Percentiles rank a stretch among this genome's conserved stretches.
Evolutionary conservation across 2,329 filamentous ascomycete genomes (phyloP).

Genomic region (Fusarium globosum): DNA sequence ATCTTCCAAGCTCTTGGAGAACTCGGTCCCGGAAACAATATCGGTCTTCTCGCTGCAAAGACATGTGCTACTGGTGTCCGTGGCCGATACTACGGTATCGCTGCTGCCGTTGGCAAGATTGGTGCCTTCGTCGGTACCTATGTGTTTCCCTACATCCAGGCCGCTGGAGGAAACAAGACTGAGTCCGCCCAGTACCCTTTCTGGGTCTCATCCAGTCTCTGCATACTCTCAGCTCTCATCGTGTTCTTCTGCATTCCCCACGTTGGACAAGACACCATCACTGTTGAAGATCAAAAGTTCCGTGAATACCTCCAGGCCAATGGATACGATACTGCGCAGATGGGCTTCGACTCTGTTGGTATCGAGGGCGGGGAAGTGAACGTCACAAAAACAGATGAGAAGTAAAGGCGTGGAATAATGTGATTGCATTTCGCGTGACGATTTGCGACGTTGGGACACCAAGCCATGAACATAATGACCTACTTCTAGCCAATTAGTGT

Average conservation of each 20-base stretch:
- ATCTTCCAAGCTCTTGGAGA: constrained; percentile 54
- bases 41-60: constrained; percentile 87
- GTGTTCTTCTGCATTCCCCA: constrained; percentile 75
- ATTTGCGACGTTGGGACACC: neutral
- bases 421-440: neutral
- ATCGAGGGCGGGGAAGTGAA: constrained; percentile 28
- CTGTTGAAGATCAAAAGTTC: constrained; percentile 80
- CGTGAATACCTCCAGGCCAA: constrained; percentile 76
- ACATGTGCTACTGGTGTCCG: constrained; percentile 89
- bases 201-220: constrained; percentile 83
- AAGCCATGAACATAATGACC: neutral
- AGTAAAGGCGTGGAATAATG: neutral
- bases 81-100: constrained; percentile 77
- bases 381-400: constrained; percentile 20
- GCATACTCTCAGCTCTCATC: constrained; percentile 74
- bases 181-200: constrained; percentile 85
- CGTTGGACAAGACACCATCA: constrained; percentile 88
- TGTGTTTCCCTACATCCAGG: constrained; percentile 79
- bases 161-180: constrained; percentile 64
- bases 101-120: constrained; percentile 79
- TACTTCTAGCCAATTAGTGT: neutral
- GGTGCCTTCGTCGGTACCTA: constrained; percentile 89
- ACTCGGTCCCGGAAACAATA: constrained; percentile 90
- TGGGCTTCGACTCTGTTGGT: constrained; percentile 55
- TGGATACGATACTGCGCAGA: constrained; percentile 77